Base-by-base conservation (phyloP, 176 grass and related monocot genomes). In the Raddia guianensis region DNA sequence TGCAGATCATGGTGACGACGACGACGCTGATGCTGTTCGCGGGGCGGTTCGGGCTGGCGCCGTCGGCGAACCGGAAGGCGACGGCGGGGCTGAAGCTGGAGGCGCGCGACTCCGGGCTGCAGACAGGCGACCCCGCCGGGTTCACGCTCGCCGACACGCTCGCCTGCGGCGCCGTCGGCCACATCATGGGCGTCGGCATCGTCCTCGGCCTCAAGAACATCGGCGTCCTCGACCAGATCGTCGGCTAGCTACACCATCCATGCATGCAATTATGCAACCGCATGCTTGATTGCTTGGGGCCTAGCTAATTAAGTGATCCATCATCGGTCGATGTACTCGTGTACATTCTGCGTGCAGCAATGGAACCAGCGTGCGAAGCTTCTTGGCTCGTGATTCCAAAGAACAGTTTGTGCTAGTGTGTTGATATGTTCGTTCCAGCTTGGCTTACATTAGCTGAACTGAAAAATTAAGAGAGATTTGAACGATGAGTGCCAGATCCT, bases 11-110 rank as follows among this genome's bases (percentile, higher is more conserved):
- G 96, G 88, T 98, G 59, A 76, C 82, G 33, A 91, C 88, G 71
- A 98, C 96, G 83, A 95, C 83, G 70, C 89, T 98, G 96, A 98
- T 98, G 96, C 61, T 98, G 74, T 82, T 98, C 20, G 96, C 92
- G 14, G 96, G 96, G 10, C 73, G 96, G 70, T 98, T 98, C 72
- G 96, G 96, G 33, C 86, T 98, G 61, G 96, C 96, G n/a, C 96
- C 96, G 44, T 95, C 96, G 66, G 92, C 96, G 67, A 98, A 95
- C 90, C 65, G 92, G 84, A 95, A 93, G 81, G 82, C 96, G 14
- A 98, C 92, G 48, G 90, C 90, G 9, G 95, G 95, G 73, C 90
- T 95, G n/a, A 93, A 94, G 84, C 86, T 93, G 20, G 96, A 95
- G 86, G 88, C 78, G 34, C 90, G 82, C 12, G 92, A 98, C 77